Base-by-base conservation (phyloP, 345 rosid species). In the Alliaria petiolata region DNA sequence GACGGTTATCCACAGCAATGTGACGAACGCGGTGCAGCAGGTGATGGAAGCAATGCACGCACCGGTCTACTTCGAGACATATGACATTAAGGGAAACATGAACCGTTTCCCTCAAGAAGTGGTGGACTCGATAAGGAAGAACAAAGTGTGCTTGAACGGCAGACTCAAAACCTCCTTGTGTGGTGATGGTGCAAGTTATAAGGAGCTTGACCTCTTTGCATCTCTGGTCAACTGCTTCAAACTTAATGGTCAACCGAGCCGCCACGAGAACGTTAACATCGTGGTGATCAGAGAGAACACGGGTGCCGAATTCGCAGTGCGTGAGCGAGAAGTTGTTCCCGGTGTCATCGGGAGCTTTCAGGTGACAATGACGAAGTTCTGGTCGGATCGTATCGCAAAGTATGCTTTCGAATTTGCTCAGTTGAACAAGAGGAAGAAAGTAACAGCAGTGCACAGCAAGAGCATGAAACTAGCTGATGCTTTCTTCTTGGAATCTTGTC, bases 381-480 rank as follows among this genome's bases (percentile, higher is more conserved):
- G 80, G 31, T 76, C 85, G 0, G 83, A 81, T 67, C 75, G 83
- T 19, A 74, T 79, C 40, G 85, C 84, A 3, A 79, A 83, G 30
- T 92, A 87, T 63, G 95, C 96, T 4, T 89, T 89, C 39, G 91
- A 83, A 81, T 92, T 83, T 82, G 92, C 96, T 14, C 86, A 83
- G 76, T 65, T 89, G 28, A 86, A 84, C 87, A 86, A 87, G 68
- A 75, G 93, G 64, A 87, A 86, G 83, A 85, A 83, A 74, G 92
- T 89, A 57, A 86, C 87, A 45, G 93, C 91, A 33, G 90, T 91
- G 19, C 93, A 87, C 74, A 87, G 83, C 30, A 80, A 83, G n/a
- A 69, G 93, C 92, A 85, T 86, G 92, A 92, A 85, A 83, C 90
- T 92, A n/a, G 92, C 93, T 36, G 96, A 92, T 81, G 91, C 84